phyloP scores from a whole-genome alignment of 208 protist genomes.

The Trichomonas gallinae region DNA sequence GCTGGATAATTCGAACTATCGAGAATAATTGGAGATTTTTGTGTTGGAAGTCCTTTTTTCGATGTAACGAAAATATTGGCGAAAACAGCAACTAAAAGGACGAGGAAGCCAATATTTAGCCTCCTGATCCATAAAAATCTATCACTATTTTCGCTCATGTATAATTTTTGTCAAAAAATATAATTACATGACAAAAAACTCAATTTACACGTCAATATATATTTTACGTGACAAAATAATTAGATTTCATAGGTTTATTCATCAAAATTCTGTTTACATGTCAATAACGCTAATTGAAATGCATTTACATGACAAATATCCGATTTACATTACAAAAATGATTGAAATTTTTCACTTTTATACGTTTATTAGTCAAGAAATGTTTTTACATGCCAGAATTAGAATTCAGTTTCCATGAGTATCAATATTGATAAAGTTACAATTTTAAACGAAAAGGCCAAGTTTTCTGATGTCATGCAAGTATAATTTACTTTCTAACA shows the following conservation, averaged over 20 bases:
- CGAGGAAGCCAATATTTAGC: neutral
- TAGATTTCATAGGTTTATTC: too few relatives aligned
- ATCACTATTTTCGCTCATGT: neutral
- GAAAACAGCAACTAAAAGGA: neutral
- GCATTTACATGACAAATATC: too few relatives aligned
- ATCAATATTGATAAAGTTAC: neutral
- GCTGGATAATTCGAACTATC: neutral
- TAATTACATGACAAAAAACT: too few relatives aligned
- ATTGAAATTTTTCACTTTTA: too few relatives aligned
- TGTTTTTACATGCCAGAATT: too few relatives aligned
- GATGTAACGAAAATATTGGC: neutral
- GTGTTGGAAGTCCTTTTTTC: neutral
- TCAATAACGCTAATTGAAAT: too few relatives aligned
- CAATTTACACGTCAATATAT: too few relatives aligned
- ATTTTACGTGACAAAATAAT: too few relatives aligned
- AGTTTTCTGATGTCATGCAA: neutral
- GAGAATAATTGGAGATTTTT: neutral
- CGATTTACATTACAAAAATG: too few relatives aligned
- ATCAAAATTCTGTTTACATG: too few relatives aligned
- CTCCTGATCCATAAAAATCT: neutral
- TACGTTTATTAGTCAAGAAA: too few relatives aligned
- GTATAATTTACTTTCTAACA: neutral
- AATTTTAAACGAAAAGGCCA: neutral
- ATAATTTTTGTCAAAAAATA: neutral
- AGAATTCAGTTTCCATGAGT: neutral